A percentile compares a stretch with the other conserved stretches of the same genome.
These are phyloP conservation scores for Oldenlandia corymbosa DNA, from an alignment of 257 asterid genomes.

Conservation along the genomic window DNA sequence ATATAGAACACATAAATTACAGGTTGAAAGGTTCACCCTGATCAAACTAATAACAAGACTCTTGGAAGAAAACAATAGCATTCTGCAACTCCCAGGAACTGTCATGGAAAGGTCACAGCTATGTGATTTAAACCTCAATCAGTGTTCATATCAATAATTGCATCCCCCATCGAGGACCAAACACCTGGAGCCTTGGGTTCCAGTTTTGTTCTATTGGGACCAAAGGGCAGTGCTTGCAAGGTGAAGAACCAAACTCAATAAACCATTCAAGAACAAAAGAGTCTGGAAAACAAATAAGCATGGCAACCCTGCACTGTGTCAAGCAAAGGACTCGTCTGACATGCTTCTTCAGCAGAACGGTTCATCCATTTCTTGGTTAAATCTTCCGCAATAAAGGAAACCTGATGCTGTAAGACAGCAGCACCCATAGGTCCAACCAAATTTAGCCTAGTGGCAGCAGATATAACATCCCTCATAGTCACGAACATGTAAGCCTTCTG, in stretches of 20 bases:
- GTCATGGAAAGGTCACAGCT: neutral
- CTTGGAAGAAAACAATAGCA: slow-evolving; percentile 2
- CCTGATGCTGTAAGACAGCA: slow-evolving; percentile 68
- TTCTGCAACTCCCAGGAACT: neutral
- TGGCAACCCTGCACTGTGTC: slow-evolving; percentile 94
- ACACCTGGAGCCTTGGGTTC: slow-evolving; percentile 1
- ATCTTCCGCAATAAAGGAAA: slow-evolving; percentile 54
- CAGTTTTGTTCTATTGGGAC: neutral
- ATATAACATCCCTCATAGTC: slow-evolving; percentile 80
- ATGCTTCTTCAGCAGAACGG: slow-evolving; percentile 68
- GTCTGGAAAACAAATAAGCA: slow-evolving; percentile 83
- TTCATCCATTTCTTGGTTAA: slow-evolving; percentile 73
- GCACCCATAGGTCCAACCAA: slow-evolving; percentile 88
- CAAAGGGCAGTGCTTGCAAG: neutral
- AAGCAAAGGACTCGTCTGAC: slow-evolving; percentile 82
- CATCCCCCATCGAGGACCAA: too few relatives aligned
- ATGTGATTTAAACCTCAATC: neutral
- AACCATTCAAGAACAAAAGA: slow-evolving; percentile 69
- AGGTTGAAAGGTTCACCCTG: too few relatives aligned
- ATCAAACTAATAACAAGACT: neutral
- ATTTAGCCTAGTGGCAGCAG: slow-evolving; percentile 90
- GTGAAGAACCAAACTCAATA: neutral
- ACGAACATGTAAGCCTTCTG: slow-evolving; percentile 77
- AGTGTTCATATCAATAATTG: neutral
- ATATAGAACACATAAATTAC: too few relatives aligned